A percentile compares a stretch with the other conserved stretches of the same genome.
Evolutionary conservation across 371 early-diverging fungal genomes (phyloP).

Genomic region (Rhizopus microsporus): DNA sequence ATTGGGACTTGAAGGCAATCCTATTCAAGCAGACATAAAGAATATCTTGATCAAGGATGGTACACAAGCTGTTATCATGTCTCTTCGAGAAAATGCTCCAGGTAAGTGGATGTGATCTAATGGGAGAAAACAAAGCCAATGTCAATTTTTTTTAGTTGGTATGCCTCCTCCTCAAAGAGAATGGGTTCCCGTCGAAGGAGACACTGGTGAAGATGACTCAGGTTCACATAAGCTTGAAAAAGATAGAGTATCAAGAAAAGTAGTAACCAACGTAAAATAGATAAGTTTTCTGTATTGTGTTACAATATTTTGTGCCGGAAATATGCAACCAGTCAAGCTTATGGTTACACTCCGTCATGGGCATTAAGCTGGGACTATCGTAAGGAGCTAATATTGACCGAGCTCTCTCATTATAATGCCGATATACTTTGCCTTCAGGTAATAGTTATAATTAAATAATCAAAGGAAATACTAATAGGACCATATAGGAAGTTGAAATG

Average conservation of each 20-base stretch:
- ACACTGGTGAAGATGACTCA: constrained; percentile 29
- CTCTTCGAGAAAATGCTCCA: constrained; percentile 90
- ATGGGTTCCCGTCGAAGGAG: constrained; percentile 80
- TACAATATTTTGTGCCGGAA: constrained; percentile 96
- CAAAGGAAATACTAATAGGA: no score
- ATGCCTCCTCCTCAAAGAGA: constrained; percentile 89
- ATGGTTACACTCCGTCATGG: constrained; percentile 98
- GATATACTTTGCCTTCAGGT: constrained; percentile 96
- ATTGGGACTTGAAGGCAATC: constrained; percentile 97
- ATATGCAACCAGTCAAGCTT: constrained; percentile 86
- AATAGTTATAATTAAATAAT: background rate
- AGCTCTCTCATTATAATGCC: constrained; percentile 84
- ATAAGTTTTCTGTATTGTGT: constrained; percentile 84
- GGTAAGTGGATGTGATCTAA: constrained; percentile 43
- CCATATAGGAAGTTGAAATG: constrained; percentile 76
- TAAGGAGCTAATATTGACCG: constrained; percentile 87
- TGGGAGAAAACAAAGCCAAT: background rate
- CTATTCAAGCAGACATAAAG: constrained; percentile 85
- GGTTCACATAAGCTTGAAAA: constrained; percentile 20
- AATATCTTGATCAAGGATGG: constrained; percentile 87
- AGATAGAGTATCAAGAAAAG: background rate
- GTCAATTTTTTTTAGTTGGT: constrained; percentile 55
- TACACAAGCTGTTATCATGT: constrained; percentile 81
- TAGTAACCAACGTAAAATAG: constrained; percentile 25
- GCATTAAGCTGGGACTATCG: constrained; percentile 95